Base-by-base conservation (phyloP, 768 basidiomycete genomes). In the Tephrocybe sp. region DNA sequence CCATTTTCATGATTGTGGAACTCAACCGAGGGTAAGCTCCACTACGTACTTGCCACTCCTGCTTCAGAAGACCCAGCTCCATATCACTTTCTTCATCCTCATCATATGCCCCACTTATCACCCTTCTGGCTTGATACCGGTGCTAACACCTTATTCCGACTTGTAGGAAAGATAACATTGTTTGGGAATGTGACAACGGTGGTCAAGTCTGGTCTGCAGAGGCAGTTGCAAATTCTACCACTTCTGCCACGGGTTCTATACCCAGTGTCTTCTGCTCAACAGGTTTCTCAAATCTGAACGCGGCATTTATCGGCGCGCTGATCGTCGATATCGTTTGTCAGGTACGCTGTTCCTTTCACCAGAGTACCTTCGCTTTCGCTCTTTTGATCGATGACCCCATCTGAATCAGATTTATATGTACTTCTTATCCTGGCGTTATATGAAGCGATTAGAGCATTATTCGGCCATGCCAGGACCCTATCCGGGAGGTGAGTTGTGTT, bases 391-490 rank as follows among this genome's bases (percentile, higher is more conserved):
- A 50, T 54, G 20, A 30, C 48, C 59, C 19, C 56, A 38, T 23
- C 31, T 53, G 64, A 52, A 57, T 26, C 57, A 87, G 87, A 61
- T 85, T 45, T 88, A 89, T 74, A 85, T 88, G 84, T 81, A 77
- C 66, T 87, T 89, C 74, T 69, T 87, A 66, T 74, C 73, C 60
- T 90, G 85, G 87, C 75, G 85, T 49, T 89, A 80, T 78, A 77
- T 78, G 60, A 85, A 82, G 66, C 73, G 83, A 59, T 67, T 87
- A 65, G 81, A 84, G 66, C 79, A 84, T 67, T 88, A 88, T 69
- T 65, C 70, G 31, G 69, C 66, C 58, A 76, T 89, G 80, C 82
- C 84, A 61, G 81, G 82, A 47, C 79, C 82, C 32, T 79, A 76
- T 67, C 59, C 73, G 60, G 83, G 80, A 66, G 84, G 85, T 84